These are phyloP conservation scores for Scheffersomyces segobiensis DNA, from an alignment of 1,139 yeast genomes.

Conservation along the genomic window DNA sequence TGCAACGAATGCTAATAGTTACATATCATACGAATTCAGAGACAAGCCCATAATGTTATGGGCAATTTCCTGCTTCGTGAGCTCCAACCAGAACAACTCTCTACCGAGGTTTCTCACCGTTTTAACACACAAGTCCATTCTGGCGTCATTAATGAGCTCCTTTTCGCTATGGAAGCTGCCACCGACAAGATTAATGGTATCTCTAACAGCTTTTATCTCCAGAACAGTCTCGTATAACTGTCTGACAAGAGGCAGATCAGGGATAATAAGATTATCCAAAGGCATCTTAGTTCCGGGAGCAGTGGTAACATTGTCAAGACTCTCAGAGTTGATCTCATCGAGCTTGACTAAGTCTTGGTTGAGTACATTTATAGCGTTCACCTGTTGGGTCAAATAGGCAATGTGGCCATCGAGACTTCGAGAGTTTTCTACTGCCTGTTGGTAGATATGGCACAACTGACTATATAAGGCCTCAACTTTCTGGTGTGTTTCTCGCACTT, in stretches of 20 bases:
- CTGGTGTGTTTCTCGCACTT: conserved; percentile 11
- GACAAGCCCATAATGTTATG: conserved; percentile 21
- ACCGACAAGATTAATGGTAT: conserved; percentile 58
- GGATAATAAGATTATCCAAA: conserved; percentile 39
- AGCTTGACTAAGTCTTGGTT: conserved; percentile 26
- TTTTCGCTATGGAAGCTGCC: conserved; percentile 43
- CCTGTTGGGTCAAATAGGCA: conserved; percentile 32
- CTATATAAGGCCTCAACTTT: conserved; percentile 32
- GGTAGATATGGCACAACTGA: conserved; percentile 38
- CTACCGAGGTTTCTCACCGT: conserved; percentile 68
- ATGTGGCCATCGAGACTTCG: conserved; percentile 32
- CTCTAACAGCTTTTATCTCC: conserved; percentile 69
- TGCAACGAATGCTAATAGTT: neutral
- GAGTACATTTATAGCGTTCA: conserved; percentile 24
- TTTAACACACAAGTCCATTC: conserved; percentile 55
- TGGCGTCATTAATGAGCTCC: conserved; percentile 37
- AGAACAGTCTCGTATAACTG: conserved; percentile 66
- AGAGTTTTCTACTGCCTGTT: conserved; percentile 40
- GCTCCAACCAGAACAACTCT: conserved; percentile 64
- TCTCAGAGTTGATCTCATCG: conserved; percentile 24
- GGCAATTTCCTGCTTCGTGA: conserved; percentile 35
- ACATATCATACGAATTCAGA: neutral
- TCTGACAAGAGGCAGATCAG: conserved; percentile 42
- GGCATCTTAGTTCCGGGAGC: conserved; percentile 15
- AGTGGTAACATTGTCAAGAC: conserved; percentile 19